A percentile compares a stretch with the other conserved stretches of the same genome.
Evolutionary conservation across 208 protist genomes (phyloP).

Genomic region (Paratrypanosoma confusum): DNA sequence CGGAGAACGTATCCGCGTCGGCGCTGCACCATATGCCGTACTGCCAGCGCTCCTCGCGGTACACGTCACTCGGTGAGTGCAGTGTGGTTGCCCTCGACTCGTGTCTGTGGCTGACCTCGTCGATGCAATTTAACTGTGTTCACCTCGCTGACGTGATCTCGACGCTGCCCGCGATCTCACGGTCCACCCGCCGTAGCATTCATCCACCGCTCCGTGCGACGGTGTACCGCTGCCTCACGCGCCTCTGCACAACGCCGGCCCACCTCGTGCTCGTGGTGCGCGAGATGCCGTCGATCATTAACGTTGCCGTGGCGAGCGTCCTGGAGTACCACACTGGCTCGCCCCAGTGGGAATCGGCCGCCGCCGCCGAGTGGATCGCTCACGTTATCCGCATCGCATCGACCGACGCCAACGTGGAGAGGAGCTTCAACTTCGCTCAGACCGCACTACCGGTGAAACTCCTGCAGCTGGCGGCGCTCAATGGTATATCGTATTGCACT

Average conservation of each 20-base stretch:
- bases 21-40: slow-evolving; percentile 36
- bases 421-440: slow-evolving; percentile 15
- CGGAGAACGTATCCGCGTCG: slow-evolving; percentile 32
- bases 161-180: slow-evolving; percentile 24
- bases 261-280: slow-evolving; percentile 26
- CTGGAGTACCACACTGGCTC: slow-evolving; percentile 24
- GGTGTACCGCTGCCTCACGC: slow-evolving; percentile 35
- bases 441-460: slow-evolving; percentile 18
- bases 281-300: slow-evolving; percentile 55
- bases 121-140: slow-evolving; percentile 13
- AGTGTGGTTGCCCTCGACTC: slow-evolving; percentile 50
- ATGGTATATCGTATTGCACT: slow-evolving; percentile 23
- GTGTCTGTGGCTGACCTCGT: slow-evolving; percentile 25
- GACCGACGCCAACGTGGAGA: slow-evolving; percentile 6
- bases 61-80: slow-evolving; percentile 68
- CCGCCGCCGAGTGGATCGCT: slow-evolving; percentile 63
- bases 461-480: slow-evolving; percentile 14
- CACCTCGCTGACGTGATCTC: slow-evolving; percentile 32
- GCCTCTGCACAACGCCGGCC: slow-evolving; percentile 22
- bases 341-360: slow-evolving; percentile 59
- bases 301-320: slow-evolving; percentile 42
- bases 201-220: slow-evolving; percentile 46
- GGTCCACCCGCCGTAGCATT: slow-evolving; percentile 46
- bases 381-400: slow-evolving; percentile 15
- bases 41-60: slow-evolving; percentile 37